phyloP scores from a whole-genome alignment of 2,329 filamentous ascomycete species.

The Aspergillus pseudoviridinutans region DNA sequence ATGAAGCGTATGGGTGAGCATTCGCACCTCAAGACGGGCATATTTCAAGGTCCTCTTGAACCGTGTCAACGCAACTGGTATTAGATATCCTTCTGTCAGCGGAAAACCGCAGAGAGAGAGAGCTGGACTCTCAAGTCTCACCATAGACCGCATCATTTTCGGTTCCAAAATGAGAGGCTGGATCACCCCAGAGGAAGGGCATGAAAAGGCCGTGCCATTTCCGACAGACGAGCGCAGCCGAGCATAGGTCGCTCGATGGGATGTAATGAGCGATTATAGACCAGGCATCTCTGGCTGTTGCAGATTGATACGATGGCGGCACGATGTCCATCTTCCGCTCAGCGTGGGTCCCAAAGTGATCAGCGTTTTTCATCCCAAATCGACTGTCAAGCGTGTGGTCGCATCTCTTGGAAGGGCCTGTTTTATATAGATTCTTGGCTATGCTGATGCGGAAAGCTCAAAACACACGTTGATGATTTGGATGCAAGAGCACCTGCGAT shows the following conservation, averaged over 20 bases:
- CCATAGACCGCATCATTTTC: conserved; percentile 60
- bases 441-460: not conserved
- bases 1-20: conserved; percentile 58
- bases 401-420: not conserved
- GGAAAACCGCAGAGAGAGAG: not conserved
- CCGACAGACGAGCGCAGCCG: conserved; percentile 53
- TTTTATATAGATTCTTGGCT: not conserved
- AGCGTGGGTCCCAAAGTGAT: not conserved
- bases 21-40: conserved; percentile 50
- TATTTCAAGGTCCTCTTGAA: conserved; percentile 56
- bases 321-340: conserved; percentile 50
- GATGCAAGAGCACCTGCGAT: not conserved
- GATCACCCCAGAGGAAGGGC: conserved; percentile 59
- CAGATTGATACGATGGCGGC: conserved; percentile 58
- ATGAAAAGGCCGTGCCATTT: conserved; percentile 58
- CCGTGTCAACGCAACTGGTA: conserved; percentile 53
- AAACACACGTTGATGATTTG: not conserved
- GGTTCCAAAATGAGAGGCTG: conserved; percentile 58
- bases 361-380: not conserved
- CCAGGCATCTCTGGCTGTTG: conserved; percentile 54
- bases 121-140: conserved; percentile 14
- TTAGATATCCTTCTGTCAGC: conserved; percentile 8
- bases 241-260: conserved; percentile 53
- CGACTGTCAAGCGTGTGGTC: not conserved
- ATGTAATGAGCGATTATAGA: conserved; percentile 55